Conservation (phyloP, 148 eudicot genomes). For the Arbutus unedo region DNA sequence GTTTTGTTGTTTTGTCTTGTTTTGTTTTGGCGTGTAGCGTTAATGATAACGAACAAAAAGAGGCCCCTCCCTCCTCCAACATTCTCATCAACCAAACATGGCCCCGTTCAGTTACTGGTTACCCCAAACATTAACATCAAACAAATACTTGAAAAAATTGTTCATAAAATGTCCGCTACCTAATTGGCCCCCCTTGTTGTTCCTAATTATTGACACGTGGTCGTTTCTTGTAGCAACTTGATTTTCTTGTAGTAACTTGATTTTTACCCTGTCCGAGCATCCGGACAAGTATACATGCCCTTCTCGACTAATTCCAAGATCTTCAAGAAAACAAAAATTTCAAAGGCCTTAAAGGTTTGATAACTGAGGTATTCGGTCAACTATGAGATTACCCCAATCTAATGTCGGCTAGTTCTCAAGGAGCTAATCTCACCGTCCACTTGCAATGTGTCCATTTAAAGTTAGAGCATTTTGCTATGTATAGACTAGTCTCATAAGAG, state of each 20-base stretch:
- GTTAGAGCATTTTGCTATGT: too few species aligned
- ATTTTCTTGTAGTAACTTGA: neutral
- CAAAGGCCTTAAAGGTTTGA: too few species aligned
- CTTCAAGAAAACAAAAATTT: too few species aligned
- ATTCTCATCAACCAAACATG: neutral
- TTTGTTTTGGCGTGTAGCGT: too few species aligned
- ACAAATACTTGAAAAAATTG: neutral
- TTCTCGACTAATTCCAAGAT: too few species aligned
- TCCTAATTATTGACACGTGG: neutral
- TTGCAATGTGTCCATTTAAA: too few species aligned
- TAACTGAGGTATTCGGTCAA: too few species aligned
- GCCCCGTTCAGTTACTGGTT: neutral
- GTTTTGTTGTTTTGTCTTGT: neutral
- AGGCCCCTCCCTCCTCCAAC: slow-evolving; percentile 6
- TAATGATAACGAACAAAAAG: neutral
- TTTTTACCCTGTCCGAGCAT: neutral
- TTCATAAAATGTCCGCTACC: neutral
- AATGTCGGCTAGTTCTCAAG: too few species aligned
- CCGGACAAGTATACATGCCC: too few species aligned
- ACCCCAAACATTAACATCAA: neutral
- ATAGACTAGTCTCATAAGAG: too few species aligned
- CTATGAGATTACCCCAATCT: too few species aligned
- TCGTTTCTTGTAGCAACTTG: neutral
- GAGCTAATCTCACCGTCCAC: too few species aligned
- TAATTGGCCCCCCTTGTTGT: neutral